Base-by-base conservation (phyloP, 2,329 filamentous ascomycete genomes). In the Plectosphaerella cucumerina region DNA sequence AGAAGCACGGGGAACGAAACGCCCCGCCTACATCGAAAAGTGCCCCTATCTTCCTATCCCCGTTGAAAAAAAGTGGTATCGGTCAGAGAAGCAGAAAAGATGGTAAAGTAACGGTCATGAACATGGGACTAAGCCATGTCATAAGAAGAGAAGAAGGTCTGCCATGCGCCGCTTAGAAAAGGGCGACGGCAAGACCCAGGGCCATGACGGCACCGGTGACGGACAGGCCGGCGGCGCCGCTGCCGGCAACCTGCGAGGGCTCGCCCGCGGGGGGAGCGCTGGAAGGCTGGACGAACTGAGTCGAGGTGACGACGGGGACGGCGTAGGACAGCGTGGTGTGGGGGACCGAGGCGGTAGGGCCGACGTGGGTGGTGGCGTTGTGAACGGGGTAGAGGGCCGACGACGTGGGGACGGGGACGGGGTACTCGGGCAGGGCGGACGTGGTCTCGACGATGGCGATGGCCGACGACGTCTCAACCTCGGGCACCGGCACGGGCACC, bases 161-260 rank as follows among this genome's bases (percentile, higher is more conserved):
- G 34, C 6, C n/a, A 18, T 22, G 22, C 42, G 23, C 8, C 21
- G 48, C 50, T 56, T 67, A 69, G 57, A 58, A 63, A 51, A 72
- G 66, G 50, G 71, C 64, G 34, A 69, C 70, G 23, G 68, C 66
- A 50, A 76, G 53, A 35, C 66, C 67, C 39, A 64, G 65, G 34
- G 70, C 67, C 44, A 76, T 55, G 50, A 75, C 54, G 44, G 72
- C 70, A 53, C 67, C 67, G 58, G 71, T 67, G 53, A 69, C 60
- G 23, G 70, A 58, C 39, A 75, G 61, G 37, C 63, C 60, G 35
- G 56, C 66, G 53, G 63, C 67, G 39, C 59, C 58, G 21, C 56
- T 18, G 23, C 59, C 43, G 14, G 59, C 34, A 17, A 54, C 21
- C 37, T 50, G 56, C 14, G 66, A 60, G 46, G 65, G 52, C 41